Evolutionary conservation across 2,329 filamentous ascomycete species (phyloP).

Genomic region (Macrophomina phaseolina): DNA sequence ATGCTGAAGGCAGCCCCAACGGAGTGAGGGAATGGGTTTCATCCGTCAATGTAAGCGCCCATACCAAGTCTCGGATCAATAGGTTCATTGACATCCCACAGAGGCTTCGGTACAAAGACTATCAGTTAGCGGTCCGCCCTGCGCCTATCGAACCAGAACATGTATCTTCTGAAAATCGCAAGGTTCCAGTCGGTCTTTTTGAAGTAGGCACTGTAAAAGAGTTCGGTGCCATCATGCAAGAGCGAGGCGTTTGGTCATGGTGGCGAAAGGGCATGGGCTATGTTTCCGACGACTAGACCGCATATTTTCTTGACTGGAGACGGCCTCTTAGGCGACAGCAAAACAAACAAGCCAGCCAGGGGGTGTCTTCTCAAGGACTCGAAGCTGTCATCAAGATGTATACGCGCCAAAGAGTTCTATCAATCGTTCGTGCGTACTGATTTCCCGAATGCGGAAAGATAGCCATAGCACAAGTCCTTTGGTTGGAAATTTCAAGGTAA

Average conservation of each 20-base stretch:
- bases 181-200: slow-evolving; percentile 45
- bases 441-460: too few species aligned
- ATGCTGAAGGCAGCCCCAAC: slow-evolving; percentile 67
- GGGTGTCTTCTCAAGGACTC: too few species aligned
- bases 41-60: slow-evolving; percentile 59
- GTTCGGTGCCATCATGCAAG: slow-evolving; percentile 67
- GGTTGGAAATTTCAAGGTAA: too few species aligned
- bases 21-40: slow-evolving; percentile 68
- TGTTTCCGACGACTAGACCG: background rate
- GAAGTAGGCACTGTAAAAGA: slow-evolving; percentile 69
- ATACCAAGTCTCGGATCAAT: background rate
- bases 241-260: slow-evolving; percentile 65
- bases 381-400: too few species aligned
- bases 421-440: too few species aligned
- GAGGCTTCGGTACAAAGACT: slow-evolving; percentile 73
- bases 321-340: too few species aligned
- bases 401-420: too few species aligned
- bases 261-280: slow-evolving; percentile 73
- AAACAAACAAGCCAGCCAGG: too few species aligned
- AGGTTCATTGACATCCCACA: slow-evolving; percentile 26
- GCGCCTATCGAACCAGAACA: slow-evolving; percentile 41
- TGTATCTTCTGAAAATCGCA: slow-evolving; percentile 27
- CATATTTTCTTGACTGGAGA: too few species aligned
- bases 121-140: slow-evolving; percentile 65
- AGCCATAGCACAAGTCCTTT: too few species aligned